phyloP scores from a whole-genome alignment of 2,329 filamentous ascomycete species.

The Fusarium acutatum region DNA sequence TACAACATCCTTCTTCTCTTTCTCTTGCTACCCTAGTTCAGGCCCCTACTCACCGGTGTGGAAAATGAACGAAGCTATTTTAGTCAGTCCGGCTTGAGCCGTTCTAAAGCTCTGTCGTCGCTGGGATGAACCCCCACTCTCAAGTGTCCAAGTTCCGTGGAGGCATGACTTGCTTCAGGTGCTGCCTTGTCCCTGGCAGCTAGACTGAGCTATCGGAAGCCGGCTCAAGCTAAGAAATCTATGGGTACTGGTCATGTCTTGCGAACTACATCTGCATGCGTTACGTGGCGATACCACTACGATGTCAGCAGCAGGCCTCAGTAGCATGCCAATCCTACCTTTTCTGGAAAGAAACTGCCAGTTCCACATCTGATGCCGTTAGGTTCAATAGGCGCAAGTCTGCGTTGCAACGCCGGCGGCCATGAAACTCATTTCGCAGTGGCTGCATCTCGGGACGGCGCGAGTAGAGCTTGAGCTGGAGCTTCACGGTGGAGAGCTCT shows the following conservation, averaged over 20 bases:
- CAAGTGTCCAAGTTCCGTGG: slow-evolving; percentile 8
- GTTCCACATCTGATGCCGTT: slow-evolving; percentile 4
- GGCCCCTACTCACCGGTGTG: slow-evolving; percentile 40
- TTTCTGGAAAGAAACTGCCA: slow-evolving; percentile 1
- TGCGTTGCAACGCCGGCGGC: slow-evolving; percentile 18
- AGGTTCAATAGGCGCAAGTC: slow-evolving; percentile 1
- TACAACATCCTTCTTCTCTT: slow-evolving; percentile 7
- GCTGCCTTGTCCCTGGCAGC: slow-evolving; percentile 30
- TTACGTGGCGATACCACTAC: slow-evolving; percentile 28
- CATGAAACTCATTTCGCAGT: slow-evolving; percentile 1
- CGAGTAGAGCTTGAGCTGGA: slow-evolving; percentile 23
- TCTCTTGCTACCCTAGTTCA: slow-evolving; percentile 18
- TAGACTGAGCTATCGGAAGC: slow-evolving; percentile 3
- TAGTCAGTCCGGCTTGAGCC: slow-evolving; percentile 22
- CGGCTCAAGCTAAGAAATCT: not conserved
- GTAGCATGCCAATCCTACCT: slow-evolving; percentile 18
- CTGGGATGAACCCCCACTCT: slow-evolving; percentile 28
- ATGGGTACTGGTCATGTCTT: not conserved
- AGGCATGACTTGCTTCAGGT: slow-evolving; percentile 18
- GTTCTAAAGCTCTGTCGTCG: slow-evolving; percentile 1
- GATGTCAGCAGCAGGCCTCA: slow-evolving; percentile 32
- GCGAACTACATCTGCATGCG: slow-evolving; percentile 7
- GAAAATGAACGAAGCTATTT: slow-evolving; percentile 20
- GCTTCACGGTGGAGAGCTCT: slow-evolving; percentile 23
- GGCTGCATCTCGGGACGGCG: slow-evolving; percentile 25